Conservation (phyloP, 495 filamentous ascomycete genomes). For the Bombardia bombarda region DNA sequence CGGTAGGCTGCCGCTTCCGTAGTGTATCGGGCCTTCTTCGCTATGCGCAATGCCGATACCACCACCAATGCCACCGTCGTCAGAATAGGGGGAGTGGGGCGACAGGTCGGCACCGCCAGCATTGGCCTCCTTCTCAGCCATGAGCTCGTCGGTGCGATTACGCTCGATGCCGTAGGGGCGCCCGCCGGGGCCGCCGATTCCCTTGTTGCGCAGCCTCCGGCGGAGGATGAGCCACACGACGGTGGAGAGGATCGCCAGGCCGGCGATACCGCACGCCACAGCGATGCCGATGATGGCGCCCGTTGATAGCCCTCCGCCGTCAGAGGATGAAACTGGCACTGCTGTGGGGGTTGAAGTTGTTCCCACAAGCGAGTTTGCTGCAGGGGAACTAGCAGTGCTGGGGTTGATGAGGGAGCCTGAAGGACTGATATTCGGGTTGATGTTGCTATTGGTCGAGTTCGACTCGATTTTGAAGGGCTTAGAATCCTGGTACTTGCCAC, state of each 20-base stretch:
- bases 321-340: neutral
- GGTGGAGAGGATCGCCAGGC: constrained; percentile 23
- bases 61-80: constrained; percentile 18
- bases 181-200: constrained; percentile 3
- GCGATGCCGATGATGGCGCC: constrained; percentile 37
- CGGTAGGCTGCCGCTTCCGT: neutral
- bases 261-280: constrained; percentile 26
- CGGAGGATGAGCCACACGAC: constrained; percentile 27
- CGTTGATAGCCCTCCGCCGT: constrained; percentile 15
- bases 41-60: neutral
- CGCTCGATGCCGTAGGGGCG: constrained; percentile 14
- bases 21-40: constrained; percentile 3
- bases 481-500: neutral
- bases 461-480: neutral
- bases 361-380: neutral
- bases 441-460: neutral
- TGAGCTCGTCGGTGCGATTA: constrained; percentile 23
- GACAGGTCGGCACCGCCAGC: constrained; percentile 21
- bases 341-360: neutral
- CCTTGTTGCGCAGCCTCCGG: constrained; percentile 14
- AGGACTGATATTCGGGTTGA: too few species aligned
- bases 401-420: too few species aligned
- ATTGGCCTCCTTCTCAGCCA: constrained; percentile 33
- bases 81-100: constrained; percentile 30
- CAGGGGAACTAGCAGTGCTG: too few species aligned